Evolutionary conservation across 768 basidiomycete genomes (phyloP).

Genomic region (Candolleomyces aberdarensis): DNA sequence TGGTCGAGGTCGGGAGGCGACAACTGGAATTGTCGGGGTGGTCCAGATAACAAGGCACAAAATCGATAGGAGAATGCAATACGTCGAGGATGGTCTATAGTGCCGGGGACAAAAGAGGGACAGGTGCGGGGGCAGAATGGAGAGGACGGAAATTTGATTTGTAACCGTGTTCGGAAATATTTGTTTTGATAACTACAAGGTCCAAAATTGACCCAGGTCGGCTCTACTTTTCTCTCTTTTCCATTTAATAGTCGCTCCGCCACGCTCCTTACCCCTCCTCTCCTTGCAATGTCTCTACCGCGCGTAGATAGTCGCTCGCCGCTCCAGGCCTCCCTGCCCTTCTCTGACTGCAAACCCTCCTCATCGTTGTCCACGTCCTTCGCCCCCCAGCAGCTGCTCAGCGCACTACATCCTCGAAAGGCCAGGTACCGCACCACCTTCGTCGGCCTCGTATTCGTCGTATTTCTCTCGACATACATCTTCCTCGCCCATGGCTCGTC

Average conservation of each 20-base stretch:
- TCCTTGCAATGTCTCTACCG: constrained; percentile 22
- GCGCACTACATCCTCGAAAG: constrained; percentile 40
- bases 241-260: neutral
- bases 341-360: constrained; percentile 15
- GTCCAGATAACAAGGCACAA: neutral
- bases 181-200: constrained; percentile 12
- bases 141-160: neutral
- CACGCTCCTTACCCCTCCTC: constrained; percentile 1
- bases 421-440: constrained; percentile 51
- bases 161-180: neutral
- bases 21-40: no score
- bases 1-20: no score
- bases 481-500: constrained; percentile 47
- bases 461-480: constrained; percentile 52
- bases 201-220: neutral
- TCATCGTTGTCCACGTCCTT: constrained; percentile 10
- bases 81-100: neutral
- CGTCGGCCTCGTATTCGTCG: constrained; percentile 49
- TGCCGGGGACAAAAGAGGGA: neutral
- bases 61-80: neutral
- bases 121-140: neutral
- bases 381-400: constrained; percentile 20
- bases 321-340: constrained; percentile 28
- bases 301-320: constrained; percentile 30
- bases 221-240: neutral